Evolutionary conservation across 2,329 filamentous ascomycete species (phyloP), one percentile per base, ranked within the genome.

Genomic region (Colletotrichum paranaense): DNA sequence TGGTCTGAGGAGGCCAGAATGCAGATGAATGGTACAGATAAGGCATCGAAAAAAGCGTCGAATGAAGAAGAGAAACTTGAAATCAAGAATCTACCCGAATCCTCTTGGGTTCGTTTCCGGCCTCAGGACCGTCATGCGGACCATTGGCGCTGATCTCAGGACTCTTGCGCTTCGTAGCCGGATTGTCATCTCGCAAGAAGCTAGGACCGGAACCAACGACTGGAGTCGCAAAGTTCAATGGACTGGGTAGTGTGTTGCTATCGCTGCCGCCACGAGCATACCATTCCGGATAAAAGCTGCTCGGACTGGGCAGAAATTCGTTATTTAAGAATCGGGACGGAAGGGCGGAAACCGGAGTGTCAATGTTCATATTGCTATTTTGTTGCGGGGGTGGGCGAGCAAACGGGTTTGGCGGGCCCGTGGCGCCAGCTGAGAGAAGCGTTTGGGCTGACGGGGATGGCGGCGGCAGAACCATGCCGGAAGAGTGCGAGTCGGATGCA

Each of bases 331-430:
- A 98, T 53, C 96, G 91, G 63, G 94, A 97, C 0, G 97, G 97
- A 12, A 99, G 87, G 4, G 96, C 95, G 2, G 95, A 98, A n/a
- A 97, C 95, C 0, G 97, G 97, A 0, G 97, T 92, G 68, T 85
- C 84, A 26, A 82, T 85, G 73, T 86, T 87, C 75, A 87, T 84
- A 63, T 81, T 85, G 73, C 79, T 85, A 77, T 88, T 90, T 69
- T 91, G 88, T 32, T 95, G 94, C 5, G 94, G 95, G 30, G 92
- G 90, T 1, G 96, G 97, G 55, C 96, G 90, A 8, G 97, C 97
- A 81, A 98, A 99, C 0, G 97, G 97, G 81, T 99, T 99, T 2
- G 95, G 95, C 16, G 97, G 97, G 0, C 97, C 97, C 49, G 92
- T 93, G 9, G 97, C 96, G 53, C 97, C 97, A 0, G 97, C 97